Evolutionary conservation across 208 protist genomes (phyloP), one percentile per base, ranked within the genome.

Genomic region (Crithidia mellificae): DNA sequence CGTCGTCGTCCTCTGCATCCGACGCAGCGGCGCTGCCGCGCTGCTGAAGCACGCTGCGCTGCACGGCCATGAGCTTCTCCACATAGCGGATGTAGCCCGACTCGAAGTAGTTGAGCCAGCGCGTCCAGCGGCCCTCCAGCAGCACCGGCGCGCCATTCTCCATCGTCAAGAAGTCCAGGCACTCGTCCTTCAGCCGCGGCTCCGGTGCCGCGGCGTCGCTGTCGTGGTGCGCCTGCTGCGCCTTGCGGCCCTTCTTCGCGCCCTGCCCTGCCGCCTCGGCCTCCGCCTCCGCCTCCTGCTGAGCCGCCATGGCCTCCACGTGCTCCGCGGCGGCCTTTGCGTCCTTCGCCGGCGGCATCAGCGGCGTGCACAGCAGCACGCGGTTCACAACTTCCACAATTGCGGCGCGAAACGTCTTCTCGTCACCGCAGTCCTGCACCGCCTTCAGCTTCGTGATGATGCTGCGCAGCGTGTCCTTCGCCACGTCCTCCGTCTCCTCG

Each of bases 291-390:
- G 25, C 20, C 58, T n/a, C 15, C 38, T 4, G 38, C 38, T 8
- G 24, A n/a, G 22, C 43, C 2, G 58, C 46, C n/a, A 17, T 29
- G 15, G 52, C 56, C 54, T 25, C 44, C 36, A 32, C 20, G 59
- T 78, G 32, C 29, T 57, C 57, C n/a, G 47, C 59, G 22, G 29
- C 57, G 14, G 62, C 55, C 47, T 46, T 61, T 27, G 39, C 22
- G 54, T 72, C 57, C 38, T 49, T 47, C 2, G 58, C 54, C 7
- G 77, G 77, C 32, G 68, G 62, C 46, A 24, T 14, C 56, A 85
- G 52, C 39, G 80, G 80, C 7, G 75, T 82, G 68, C 72, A 85
- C 17, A 85, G 62, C 27, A 85, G 72, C 22, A 85, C 65, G 47
- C 68, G 55, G 66, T 85, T 80, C 22, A 85, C 75, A 2, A 68